Evolutionary conservation across 768 basidiomycete species (phyloP).

Genomic region (Lenzites betulinus): DNA sequence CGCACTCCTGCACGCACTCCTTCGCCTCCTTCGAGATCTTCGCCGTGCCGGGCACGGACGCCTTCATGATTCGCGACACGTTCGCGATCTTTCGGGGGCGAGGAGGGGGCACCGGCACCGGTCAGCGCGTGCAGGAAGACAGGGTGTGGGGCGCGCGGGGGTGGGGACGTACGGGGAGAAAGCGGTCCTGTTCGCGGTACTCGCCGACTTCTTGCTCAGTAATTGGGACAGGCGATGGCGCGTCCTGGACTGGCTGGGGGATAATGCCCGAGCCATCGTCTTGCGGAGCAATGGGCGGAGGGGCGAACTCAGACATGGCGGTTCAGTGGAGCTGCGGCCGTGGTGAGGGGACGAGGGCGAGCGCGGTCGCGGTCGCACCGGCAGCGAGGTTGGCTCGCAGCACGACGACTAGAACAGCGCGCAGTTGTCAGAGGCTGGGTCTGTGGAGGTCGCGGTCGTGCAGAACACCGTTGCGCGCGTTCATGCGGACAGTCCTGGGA

Average conservation of each 20-base stretch:
- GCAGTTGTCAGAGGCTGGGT: not conserved
- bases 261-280: slow-evolving; percentile 39
- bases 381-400: not conserved
- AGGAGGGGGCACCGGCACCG: not conserved
- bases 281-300: slow-evolving; percentile 35
- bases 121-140: not conserved
- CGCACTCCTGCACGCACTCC: slow-evolving; percentile 98
- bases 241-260: slow-evolving; percentile 35
- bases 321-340: not conserved
- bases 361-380: not conserved
- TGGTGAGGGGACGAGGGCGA: not conserved
- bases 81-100: slow-evolving; percentile 80
- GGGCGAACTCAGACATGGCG: slow-evolving; percentile 32
- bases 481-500: not conserved
- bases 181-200: slow-evolving; percentile 93
- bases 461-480: not conserved
- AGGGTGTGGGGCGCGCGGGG: not conserved
- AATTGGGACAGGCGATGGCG: slow-evolving; percentile 66
- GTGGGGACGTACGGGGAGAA: slow-evolving; percentile 71
- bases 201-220: slow-evolving; percentile 94
- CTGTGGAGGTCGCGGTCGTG: not conserved
- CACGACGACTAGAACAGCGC: not conserved
- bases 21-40: slow-evolving; percentile 99
- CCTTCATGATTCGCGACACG: slow-evolving; percentile 97
- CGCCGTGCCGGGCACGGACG: slow-evolving; percentile 82